phyloP scores from a whole-genome alignment of 306 rosid species.

The Malus sieversii region DNA sequence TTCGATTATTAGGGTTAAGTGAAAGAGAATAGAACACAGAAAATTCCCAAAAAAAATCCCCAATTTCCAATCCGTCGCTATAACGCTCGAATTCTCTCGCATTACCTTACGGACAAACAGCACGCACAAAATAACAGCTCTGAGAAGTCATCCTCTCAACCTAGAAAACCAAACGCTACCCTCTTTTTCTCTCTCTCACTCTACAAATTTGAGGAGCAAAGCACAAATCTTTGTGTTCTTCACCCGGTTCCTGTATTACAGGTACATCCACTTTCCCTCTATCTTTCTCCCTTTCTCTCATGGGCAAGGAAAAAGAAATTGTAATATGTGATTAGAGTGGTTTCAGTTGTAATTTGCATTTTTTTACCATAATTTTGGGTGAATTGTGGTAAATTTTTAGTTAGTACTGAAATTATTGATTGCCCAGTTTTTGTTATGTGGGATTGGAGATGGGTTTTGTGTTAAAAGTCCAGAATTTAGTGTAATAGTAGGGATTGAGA shows the following conservation, averaged over 20 bases:
- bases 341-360: neutral
- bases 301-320: neutral
- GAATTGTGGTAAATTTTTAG: conserved; percentile 17
- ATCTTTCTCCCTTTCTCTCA: neutral
- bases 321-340: conserved; percentile 1
- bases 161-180: conserved; percentile 10
- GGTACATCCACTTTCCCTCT: conserved; percentile 29
- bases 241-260: conserved; percentile 11
- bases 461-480: conserved; percentile 3
- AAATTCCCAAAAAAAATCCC: neutral
- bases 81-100: neutral
- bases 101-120: neutral
- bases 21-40: neutral
- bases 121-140: neutral
- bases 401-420: conserved; percentile 9
- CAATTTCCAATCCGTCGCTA: neutral
- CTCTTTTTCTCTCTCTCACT: neutral
- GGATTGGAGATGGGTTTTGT: conserved; percentile 24
- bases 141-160: conserved; percentile 11
- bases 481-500: conserved; percentile 12
- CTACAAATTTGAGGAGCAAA: conserved; percentile 3
- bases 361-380: neutral
- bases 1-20: neutral
- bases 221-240: conserved; percentile 22
- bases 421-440: conserved; percentile 22